phyloP scores from a whole-genome alignment of 1,284 basidiomycete species.

The Apiotrichum sp. region DNA sequence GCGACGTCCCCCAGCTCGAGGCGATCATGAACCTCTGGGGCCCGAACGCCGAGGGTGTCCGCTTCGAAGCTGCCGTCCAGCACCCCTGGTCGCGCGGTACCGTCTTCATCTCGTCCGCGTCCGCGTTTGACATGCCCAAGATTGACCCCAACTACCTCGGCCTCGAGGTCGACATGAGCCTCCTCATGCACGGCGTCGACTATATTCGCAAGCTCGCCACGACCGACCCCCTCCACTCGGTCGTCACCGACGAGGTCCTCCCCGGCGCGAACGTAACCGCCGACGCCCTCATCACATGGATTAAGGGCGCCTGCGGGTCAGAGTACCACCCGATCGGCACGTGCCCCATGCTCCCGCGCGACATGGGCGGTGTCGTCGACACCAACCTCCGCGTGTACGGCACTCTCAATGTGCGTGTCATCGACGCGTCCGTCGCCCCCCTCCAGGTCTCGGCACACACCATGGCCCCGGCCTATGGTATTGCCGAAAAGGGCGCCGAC shows the following conservation, averaged over 20 bases:
- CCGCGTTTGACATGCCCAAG: conserved; percentile 54
- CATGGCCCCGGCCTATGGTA: conserved; percentile 56
- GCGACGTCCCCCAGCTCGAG: conserved; percentile 41
- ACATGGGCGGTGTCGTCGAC: conserved; percentile 61
- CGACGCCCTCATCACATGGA: conserved; percentile 11
- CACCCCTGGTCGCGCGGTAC: conserved; percentile 47
- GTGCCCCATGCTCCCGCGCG: conserved; percentile 58
- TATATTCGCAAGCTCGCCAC: conserved; percentile 36
- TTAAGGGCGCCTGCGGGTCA: conserved; percentile 36
- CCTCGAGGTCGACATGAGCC: conserved; percentile 38
- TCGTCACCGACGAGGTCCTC: conserved; percentile 29
- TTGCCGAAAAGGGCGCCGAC: conserved; percentile 61
- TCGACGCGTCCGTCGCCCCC: conserved; percentile 49
- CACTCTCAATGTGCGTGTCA: conserved; percentile 49
- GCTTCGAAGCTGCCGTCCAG: conserved; percentile 39
- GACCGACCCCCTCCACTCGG: conserved; percentile 28
- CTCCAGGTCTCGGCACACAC: conserved; percentile 45
- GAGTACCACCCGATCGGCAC: conserved; percentile 58
- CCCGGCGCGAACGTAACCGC: conserved; percentile 11
- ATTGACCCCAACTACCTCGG: conserved; percentile 62
- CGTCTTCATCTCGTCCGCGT: conserved; percentile 53
- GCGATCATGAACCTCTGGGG: conserved; percentile 44
- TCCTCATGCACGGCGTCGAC: conserved; percentile 28
- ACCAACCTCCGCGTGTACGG: conserved; percentile 60
- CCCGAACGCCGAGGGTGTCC: conserved; percentile 14